Evolutionary conservation across 225 moss, liverwort and hornwort species (phyloP), one percentile per base, ranked within the genome.

Genomic region (Antitrichia curtipendula): DNA sequence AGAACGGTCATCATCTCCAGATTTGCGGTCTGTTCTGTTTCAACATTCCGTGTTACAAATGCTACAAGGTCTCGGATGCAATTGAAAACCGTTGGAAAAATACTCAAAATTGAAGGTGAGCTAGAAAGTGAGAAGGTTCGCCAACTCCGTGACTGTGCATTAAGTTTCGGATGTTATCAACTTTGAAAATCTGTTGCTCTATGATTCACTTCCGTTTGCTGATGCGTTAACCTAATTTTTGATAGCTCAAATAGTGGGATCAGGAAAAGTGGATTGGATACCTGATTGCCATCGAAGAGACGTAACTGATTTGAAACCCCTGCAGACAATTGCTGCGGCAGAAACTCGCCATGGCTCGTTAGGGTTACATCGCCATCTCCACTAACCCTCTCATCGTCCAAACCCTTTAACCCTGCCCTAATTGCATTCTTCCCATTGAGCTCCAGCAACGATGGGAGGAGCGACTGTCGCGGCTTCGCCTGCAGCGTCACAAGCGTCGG

Each of bases 401-500:
- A 41, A 50, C 89, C 84, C 84, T 85, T 75, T 45, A 60, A 75
- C 25, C 18, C 52, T 57, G 54, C 52, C 85, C 87, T 88, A 74
- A 94, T 90, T 50, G 86, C 91, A 87, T 85, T 95, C 85, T 86
- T 91, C 32, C 84, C 91, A 82, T 96, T 99, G n/a, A 97, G 92
- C 91, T 96, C 97, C 75, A 96, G 91, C 84, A 99, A 85, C 41
- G 96, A 95, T 64, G 99, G 96, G 58, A 96, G 80, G 62, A 99
- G 88, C 87, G 83, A 91, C 36, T 88, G 89, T 56, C 96, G 93
- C 25, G 95, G 94, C 91, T 97, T 97, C 45, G 94, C 95, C 81
- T 97, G 95, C 90, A 97, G 85, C n/a, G 97, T 97, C 29, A 99
- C 91, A 65, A 99, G 84, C 53, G 94, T 95, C 59, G 97, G 96